A percentile compares a stretch with the other conserved stretches of the same genome.
phyloP scores from a whole-genome alignment of 805 yeast species.

The Candida germanica region DNA sequence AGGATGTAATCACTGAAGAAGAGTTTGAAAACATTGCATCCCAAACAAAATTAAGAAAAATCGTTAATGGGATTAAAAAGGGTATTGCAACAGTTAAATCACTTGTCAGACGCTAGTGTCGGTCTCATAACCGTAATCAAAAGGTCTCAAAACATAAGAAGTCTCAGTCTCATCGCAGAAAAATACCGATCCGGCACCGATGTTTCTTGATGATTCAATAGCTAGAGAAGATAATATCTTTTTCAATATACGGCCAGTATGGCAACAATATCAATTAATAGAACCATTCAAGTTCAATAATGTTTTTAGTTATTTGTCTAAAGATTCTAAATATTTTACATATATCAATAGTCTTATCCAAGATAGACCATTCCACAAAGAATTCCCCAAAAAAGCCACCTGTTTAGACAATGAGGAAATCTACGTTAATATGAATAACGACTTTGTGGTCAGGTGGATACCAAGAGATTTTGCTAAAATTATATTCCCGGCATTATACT shows the following conservation, averaged over 20 bases:
- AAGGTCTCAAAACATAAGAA: too few relatives aligned
- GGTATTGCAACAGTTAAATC: not conserved
- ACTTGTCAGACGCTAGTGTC: not conserved
- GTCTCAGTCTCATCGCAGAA: too few relatives aligned
- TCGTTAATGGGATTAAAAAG: not conserved
- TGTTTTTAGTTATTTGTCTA: conserved; percentile 15
- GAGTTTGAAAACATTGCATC: conserved; percentile 37
- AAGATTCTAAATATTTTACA: conserved; percentile 11
- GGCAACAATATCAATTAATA: too few relatives aligned
- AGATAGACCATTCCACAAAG: conserved; percentile 16
- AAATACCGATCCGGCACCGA: too few relatives aligned
- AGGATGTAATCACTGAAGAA: conserved; percentile 71
- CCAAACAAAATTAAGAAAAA: conserved; percentile 14
- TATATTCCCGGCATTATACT: conserved; percentile 18
- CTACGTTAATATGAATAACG: conserved; percentile 14
- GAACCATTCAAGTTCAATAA: too few relatives aligned
- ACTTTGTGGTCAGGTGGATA: conserved; percentile 18
- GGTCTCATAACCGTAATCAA: too few relatives aligned
- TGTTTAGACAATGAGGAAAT: conserved; percentile 18
- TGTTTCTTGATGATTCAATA: conserved; percentile 16
- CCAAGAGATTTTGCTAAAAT: conserved; percentile 16
- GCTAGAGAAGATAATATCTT: conserved; percentile 16
- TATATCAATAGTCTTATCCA: conserved; percentile 8
- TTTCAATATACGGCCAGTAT: not conserved
- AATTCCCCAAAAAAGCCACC: conserved; percentile 18